Evolutionary conservation across 345 rosid species (phyloP).

Genomic region (Lepidium aucheri): DNA sequence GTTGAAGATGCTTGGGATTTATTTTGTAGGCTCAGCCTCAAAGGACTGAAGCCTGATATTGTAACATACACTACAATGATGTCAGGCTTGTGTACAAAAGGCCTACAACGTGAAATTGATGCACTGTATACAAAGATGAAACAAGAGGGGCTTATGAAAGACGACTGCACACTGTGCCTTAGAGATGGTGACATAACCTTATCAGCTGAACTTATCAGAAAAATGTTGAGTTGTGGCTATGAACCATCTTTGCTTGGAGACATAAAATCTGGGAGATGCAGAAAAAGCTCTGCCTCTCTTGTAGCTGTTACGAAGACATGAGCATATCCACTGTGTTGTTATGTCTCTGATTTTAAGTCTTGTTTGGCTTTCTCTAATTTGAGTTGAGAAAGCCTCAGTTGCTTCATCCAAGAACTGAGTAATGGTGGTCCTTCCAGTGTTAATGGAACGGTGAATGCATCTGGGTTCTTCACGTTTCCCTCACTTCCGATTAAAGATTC

Average conservation of each 20-base stretch:
- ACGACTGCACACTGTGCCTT: slow-evolving; percentile 6
- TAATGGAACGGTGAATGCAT: slow-evolving; percentile 55
- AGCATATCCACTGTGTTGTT: neutral
- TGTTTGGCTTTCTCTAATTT: neutral
- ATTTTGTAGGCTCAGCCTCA: slow-evolving; percentile 4
- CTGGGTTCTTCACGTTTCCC: slow-evolving; percentile 42
- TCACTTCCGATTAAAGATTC: slow-evolving; percentile 37
- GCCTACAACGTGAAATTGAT: slow-evolving; percentile 3
- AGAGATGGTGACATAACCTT: neutral
- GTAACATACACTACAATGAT: slow-evolving; percentile 23
- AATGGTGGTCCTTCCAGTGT: neutral
- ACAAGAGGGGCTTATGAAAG: slow-evolving; percentile 5
- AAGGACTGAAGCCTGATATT: slow-evolving; percentile 20
- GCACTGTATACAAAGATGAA: slow-evolving; percentile 8
- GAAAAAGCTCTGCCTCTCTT: neutral
- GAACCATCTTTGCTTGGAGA: neutral
- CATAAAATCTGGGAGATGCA: neutral
- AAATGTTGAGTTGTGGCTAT: slow-evolving; percentile 7
- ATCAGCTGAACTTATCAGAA: slow-evolving; percentile 11
- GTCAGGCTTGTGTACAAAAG: slow-evolving; percentile 17
- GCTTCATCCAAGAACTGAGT: neutral
- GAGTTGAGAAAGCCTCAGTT: neutral
- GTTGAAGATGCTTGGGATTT: slow-evolving; percentile 19
- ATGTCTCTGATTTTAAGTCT: neutral
- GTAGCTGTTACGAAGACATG: neutral